These are phyloP conservation scores for Sporisorium reilianum DNA, from an alignment of 1,284 basidiomycete genomes.

Conservation along the genomic window DNA sequence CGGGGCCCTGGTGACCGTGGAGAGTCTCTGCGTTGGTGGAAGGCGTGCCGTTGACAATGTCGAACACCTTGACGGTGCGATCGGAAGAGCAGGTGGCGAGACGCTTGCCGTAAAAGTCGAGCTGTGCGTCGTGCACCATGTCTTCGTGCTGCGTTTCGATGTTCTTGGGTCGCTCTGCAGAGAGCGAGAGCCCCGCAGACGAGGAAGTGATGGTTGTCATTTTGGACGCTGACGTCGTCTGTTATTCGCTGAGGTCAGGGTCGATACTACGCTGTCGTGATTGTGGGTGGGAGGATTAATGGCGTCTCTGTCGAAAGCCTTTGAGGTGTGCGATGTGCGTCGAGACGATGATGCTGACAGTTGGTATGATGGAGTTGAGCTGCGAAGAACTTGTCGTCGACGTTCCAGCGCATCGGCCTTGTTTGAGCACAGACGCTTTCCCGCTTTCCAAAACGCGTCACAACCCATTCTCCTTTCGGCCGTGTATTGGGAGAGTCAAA, in stretches of 20 bases:
- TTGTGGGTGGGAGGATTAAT: too few species aligned
- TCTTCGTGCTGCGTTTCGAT: conserved; percentile 68
- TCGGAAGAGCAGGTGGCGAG: conserved; percentile 97
- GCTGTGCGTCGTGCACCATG: conserved; percentile 86
- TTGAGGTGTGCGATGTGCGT: background rate
- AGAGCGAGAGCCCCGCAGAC: conserved; percentile 43
- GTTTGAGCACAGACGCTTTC: conserved; percentile 30
- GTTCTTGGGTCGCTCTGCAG: conserved; percentile 54
- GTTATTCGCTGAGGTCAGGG: too few species aligned
- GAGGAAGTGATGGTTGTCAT: conserved; percentile 41
- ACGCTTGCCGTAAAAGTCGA: conserved; percentile 97
- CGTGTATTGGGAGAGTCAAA: background rate
- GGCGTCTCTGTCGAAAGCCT: background rate
- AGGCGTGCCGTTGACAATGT: conserved; percentile 88
- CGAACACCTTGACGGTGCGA: conserved; percentile 93
- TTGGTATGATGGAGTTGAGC: conserved; percentile 2
- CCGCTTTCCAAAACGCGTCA: conserved; percentile 22
- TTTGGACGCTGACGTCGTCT: background rate
- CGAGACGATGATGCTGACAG: background rate
- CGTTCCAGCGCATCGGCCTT: conserved; percentile 37
- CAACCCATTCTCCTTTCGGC: conserved; percentile 1
- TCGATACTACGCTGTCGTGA: background rate
- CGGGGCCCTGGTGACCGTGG: conserved; percentile 84
- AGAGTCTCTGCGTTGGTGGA: conserved; percentile 72
- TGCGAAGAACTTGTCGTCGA: conserved; percentile 16